phyloP scores from a whole-genome alignment of 495 filamentous ascomycete species.

The Terfezia boudieri region DNA sequence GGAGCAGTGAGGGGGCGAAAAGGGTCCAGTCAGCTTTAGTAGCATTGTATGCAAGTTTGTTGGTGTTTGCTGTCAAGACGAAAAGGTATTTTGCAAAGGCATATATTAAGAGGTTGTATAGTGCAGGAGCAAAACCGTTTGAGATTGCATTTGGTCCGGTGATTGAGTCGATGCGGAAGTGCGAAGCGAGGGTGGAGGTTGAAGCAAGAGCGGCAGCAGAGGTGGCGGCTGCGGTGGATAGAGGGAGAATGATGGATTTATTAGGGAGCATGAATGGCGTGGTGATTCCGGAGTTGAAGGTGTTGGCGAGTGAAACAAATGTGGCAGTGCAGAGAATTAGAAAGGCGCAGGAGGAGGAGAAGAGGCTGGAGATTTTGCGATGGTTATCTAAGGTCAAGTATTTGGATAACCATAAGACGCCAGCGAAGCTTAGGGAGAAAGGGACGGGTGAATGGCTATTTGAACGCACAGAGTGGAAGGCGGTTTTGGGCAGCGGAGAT shows the following conservation, averaged over 20 bases:
- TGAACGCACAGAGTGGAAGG: neutral
- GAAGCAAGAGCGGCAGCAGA: neutral
- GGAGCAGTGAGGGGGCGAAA: neutral
- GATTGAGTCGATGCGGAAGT: neutral
- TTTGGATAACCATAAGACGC: neutral
- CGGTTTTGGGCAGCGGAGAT: neutral
- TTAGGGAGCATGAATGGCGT: neutral
- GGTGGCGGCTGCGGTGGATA: neutral
- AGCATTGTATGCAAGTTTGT: neutral
- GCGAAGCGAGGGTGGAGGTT: neutral
- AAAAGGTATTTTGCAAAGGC: neutral
- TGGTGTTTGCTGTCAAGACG: neutral
- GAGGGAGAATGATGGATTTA: neutral
- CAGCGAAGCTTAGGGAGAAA: neutral
- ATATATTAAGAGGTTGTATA: neutral
- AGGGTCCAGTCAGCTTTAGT: neutral
- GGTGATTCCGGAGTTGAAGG: neutral
- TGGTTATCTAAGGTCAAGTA: neutral
- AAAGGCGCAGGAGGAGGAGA: neutral
- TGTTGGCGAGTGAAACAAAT: neutral
- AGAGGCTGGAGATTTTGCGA: neutral
- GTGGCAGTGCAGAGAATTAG: neutral
- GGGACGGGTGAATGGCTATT: neutral
- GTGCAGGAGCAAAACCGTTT: neutral
- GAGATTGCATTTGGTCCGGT: neutral